Evolutionary conservation across 192 early-diverging fungal species (phyloP), one percentile per base, ranked within the genome.

Genomic region (Anaeromyces robustus): DNA sequence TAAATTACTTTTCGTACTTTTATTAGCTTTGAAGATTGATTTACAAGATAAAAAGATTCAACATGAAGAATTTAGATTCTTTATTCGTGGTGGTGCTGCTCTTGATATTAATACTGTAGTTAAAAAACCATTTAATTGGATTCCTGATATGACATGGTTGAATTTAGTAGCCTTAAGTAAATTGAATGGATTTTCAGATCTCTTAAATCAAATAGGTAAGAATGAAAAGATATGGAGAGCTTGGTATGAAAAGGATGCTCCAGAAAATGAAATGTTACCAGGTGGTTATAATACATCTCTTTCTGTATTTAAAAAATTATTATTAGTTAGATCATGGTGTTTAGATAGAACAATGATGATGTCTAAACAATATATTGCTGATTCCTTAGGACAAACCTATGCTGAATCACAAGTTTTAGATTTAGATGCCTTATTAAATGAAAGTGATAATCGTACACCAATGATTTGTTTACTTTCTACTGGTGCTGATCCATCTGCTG

Each of bases 41-140:
- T 89, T 92, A 82, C 85, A 83, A 29, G 84, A 83, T 80, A 82
- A 81, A 29, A 88, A 90, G 59, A 32, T 92, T 22, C 82, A 87
- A 19, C 85, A 88, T 59, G 90, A 92, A 77, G 90, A 92, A 80
- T 92, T 92, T 84, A 84, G 90, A n/a, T 89, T 86, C 81, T 80
- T 92, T 17, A 90, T 92, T 78, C 89, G 90, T 81, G 90, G 90
- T 77, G 90, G 90, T 77, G 89, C 89, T 16, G 90, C 90, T 39
- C 80, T 92, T 77, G 90, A 92, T 80, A 92, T 92, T 82, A 92
- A 92, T 78, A 82, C 86, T 14, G 90, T 92, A 6, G 88, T 86
- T 37, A 92, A 91, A 83, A 92, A 92, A 79, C 90, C 90, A 12
- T 92, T 91, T 82, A 88, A 87, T 82, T 92, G 90, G 90, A 91